Base-by-base conservation (phyloP, 371 early-diverging fungal species). In the Mortierella sp. region DNA sequence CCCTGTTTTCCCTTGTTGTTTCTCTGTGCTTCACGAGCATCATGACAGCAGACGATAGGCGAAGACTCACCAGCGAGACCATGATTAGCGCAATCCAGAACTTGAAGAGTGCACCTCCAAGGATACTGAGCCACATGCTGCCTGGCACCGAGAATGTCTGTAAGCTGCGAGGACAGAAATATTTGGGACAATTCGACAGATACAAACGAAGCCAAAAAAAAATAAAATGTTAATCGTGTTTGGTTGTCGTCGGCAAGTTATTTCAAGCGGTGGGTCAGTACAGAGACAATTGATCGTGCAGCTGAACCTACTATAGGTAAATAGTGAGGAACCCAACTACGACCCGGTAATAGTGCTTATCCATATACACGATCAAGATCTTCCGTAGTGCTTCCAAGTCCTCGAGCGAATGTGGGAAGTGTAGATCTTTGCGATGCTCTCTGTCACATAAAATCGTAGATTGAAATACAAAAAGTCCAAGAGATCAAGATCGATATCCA, bases 111-210 rank as follows among this genome's bases (percentile, higher is more conserved):
- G 90, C 83, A 21, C 90, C 90, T 50, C 87, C 87, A 11, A 89
- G 75, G 27, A 89, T 82, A 28, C 86, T 87, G 47, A 89, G 76
- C 90, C 87, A 87, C 87, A 88, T 88, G 50, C 88, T 88, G 6
- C 90, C 90, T 27, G 90, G 90, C 37, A 89, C 85, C 23, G 87
- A 86, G 58, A 89, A 89, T 30, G 87, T 87, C 56, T 89, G 88
- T 15, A 89, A 79, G 48, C 90, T 90, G 32, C n/a, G 30, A 12
- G 46, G 14, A 23, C 7, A 44, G 9, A n/a, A n/a, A n/a, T n/a
- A n/a, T n/a, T n/a, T 8, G 53, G 31, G 31, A 15, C 43, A 31
- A 47, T n/a, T n/a, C n/a, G n/a, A n/a, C n/a, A n/a, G 47, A 9
- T 57, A 28, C 48, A 24, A 26, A 44, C 6, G n/a, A 19, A 43